Conservation (phyloP, 163 green algal species). For the Prototheca wickerhamii region DNA sequence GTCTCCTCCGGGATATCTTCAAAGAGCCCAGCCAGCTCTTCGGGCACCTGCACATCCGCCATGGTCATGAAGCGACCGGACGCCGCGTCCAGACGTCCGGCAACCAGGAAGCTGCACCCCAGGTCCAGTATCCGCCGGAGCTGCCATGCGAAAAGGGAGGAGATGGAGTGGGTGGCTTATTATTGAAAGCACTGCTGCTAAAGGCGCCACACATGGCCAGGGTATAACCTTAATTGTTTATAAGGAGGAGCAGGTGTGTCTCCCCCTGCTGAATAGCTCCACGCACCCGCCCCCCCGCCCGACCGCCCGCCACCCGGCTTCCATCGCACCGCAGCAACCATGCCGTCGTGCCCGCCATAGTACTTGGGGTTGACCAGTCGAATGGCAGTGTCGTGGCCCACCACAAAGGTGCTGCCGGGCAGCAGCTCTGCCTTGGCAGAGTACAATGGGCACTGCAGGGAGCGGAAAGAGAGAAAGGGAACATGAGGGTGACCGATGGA, state of each 20-base stretch:
- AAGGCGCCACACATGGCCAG: background rate
- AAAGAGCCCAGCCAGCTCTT: conserved; percentile 53
- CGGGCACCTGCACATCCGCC: conserved; percentile 47
- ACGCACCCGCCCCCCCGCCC: background rate
- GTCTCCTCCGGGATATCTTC: conserved; percentile 38
- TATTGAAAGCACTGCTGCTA: background rate
- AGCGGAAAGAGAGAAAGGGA: background rate
- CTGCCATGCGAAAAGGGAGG: conserved; percentile 3
- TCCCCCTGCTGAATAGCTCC: background rate
- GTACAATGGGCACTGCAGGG: conserved; percentile 56
- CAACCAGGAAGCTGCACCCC: conserved; percentile 65
- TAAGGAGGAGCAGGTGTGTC: background rate
- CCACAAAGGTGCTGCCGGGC: conserved; percentile 55
- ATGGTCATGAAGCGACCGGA: conserved; percentile 43
- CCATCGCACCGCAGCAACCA: conserved; percentile 17
- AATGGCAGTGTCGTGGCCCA: conserved; percentile 78
- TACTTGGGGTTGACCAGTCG: conserved; percentile 76
- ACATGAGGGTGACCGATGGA: too few species aligned
- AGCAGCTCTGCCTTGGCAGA: conserved; percentile 66
- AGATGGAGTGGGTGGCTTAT: background rate
- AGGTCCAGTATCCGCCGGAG: conserved; percentile 20
- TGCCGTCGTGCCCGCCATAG: conserved; percentile 45
- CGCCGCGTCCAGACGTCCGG: conserved; percentile 44
- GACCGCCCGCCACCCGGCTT: background rate
- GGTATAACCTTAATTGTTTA: background rate